Percentiles rank a stretch among this genome's conserved stretches.
Evolutionary conservation across 495 filamentous ascomycete genomes (phyloP).

Genomic region (Neurospora sublineolata): DNA sequence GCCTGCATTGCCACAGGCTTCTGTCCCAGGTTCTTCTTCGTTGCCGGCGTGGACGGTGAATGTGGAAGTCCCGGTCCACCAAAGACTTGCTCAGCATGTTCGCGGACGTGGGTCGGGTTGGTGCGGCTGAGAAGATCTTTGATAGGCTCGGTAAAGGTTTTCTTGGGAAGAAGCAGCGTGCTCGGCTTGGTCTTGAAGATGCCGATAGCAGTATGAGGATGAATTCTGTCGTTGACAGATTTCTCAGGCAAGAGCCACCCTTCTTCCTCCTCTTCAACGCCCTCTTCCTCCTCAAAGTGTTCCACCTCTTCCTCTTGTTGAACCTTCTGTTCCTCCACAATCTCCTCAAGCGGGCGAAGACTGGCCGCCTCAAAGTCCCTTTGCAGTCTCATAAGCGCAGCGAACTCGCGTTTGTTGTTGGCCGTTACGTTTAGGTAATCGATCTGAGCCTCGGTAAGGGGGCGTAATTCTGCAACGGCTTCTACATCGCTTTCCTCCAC

Average conservation of each 20-base stretch:
- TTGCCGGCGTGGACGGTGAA: constrained; percentile 39
- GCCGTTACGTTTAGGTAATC: constrained; percentile 33
- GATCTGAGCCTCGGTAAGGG: constrained; percentile 8
- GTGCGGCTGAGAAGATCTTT: constrained; percentile 50
- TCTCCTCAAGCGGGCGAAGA: constrained; percentile 33
- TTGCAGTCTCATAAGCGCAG: constrained; percentile 37
- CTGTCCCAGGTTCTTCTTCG: constrained; percentile 41
- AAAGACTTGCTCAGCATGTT: constrained; percentile 56
- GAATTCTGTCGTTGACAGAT: constrained; percentile 31
- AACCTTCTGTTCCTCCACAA: constrained; percentile 33
- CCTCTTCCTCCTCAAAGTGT: constrained; percentile 17
- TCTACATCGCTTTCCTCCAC: constrained; percentile 3
- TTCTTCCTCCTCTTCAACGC: constrained; percentile 12
- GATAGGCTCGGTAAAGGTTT: constrained; percentile 55
- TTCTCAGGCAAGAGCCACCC: neutral
- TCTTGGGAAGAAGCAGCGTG: constrained; percentile 59
- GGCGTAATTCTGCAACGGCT: neutral
- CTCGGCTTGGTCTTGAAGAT: constrained; percentile 55
- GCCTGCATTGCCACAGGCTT: constrained; percentile 59
- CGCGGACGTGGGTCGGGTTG: constrained; percentile 59
- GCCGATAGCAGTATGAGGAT: constrained; percentile 54
- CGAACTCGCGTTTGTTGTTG: constrained; percentile 38
- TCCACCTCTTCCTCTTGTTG: constrained; percentile 28
- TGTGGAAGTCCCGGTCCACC: constrained; percentile 65
- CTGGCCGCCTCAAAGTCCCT: constrained; percentile 42